Percentiles rank a stretch among this genome's conserved stretches.
Conservation (phyloP, 805 yeast genomes). For the Candida ipomoeae region DNA sequence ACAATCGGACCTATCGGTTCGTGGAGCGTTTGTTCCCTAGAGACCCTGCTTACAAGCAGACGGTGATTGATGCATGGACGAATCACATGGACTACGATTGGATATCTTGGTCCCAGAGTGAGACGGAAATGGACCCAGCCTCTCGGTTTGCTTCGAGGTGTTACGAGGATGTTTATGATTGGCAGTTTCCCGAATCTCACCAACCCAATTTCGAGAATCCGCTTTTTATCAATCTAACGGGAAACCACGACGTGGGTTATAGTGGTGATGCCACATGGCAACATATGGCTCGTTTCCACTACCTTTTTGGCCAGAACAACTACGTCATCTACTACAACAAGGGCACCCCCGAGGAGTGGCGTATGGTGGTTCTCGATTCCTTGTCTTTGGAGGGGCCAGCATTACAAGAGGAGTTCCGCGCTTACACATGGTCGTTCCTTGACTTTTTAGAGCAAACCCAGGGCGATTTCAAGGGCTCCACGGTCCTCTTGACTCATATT, state of each 20-base stretch:
- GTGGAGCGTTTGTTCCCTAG: slow-evolving; percentile 65
- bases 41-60: slow-evolving; percentile 46
- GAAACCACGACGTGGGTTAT: slow-evolving; percentile 96
- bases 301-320: slow-evolving; percentile 79
- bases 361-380: slow-evolving; percentile 84
- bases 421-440: slow-evolving; percentile 70
- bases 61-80: slow-evolving; percentile 44
- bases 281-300: slow-evolving; percentile 74
- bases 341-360: slow-evolving; percentile 68
- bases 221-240: slow-evolving; percentile 77
- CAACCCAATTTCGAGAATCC: slow-evolving; percentile 49
- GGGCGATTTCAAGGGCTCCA: slow-evolving; percentile 61
- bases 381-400: slow-evolving; percentile 89
- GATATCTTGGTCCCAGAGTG: slow-evolving; percentile 43
- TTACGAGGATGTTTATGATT: slow-evolving; percentile 59
- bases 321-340: slow-evolving; percentile 68
- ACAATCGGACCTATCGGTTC: slow-evolving; percentile 70
- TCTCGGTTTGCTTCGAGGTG: slow-evolving; percentile 33
- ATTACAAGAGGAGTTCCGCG: slow-evolving; percentile 63
- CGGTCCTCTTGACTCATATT: slow-evolving; percentile 81
- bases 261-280: slow-evolving; percentile 92
- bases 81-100: slow-evolving; percentile 56
- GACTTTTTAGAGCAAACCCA: slow-evolving; percentile 50
- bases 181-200: slow-evolving; percentile 43
- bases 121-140: slow-evolving; percentile 31